Percentiles rank a stretch among this genome's conserved stretches.
These are phyloP conservation scores for Rhytidiadelphus loreus DNA, from an alignment of 225 moss, liverwort and hornwort species.

Conservation along the genomic window DNA sequence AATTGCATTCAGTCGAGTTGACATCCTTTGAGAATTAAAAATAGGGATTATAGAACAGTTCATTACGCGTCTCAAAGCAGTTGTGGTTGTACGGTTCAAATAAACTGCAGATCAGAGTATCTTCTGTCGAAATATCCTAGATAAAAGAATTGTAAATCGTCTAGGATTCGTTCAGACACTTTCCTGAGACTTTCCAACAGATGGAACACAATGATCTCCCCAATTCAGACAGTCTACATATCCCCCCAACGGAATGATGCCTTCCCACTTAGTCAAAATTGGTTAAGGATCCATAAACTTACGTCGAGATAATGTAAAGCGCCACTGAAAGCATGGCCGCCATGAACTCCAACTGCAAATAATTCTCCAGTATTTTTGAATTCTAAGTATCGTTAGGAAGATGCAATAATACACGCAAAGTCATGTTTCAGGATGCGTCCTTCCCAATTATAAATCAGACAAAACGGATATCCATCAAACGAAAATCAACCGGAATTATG, in stretches of 20 bases:
- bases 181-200: not conserved
- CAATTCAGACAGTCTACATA: not conserved
- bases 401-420: not conserved
- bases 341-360: slow-evolving; percentile 64
- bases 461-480: not conserved
- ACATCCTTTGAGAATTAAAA: not conserved
- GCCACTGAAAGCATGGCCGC: slow-evolving; percentile 77
- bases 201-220: not conserved
- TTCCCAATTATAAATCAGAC: not conserved
- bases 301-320: slow-evolving; percentile 75
- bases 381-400: not conserved
- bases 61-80: not conserved
- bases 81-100: not conserved
- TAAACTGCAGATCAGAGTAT: not conserved
- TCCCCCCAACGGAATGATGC: not conserved
- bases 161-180: not conserved
- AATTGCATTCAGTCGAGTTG: not conserved
- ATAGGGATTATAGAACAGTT: not conserved
- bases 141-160: not conserved
- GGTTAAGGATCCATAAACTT: slow-evolving; percentile 3
- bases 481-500: not conserved
- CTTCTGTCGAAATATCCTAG: not conserved
- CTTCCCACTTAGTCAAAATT: not conserved
- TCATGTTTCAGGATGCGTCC: not conserved
- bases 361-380: not conserved